Conservation (phyloP, 441 rosid species). For the Adansonia gregorii region DNA sequence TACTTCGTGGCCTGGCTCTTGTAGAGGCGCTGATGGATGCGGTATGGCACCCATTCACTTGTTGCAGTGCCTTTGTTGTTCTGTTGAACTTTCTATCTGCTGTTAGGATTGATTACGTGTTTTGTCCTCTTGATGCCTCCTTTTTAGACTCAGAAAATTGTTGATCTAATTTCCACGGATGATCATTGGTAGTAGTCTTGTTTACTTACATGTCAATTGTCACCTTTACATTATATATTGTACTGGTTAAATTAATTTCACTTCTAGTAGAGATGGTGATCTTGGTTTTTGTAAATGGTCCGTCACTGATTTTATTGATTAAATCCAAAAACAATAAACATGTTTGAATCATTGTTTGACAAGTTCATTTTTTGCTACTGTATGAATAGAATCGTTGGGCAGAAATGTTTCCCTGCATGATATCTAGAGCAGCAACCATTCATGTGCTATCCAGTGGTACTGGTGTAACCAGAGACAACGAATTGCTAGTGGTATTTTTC, state of each 20-base stretch:
- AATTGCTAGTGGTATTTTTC: conserved; percentile 73
- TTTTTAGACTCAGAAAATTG: not conserved
- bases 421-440: conserved; percentile 67
- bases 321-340: no score
- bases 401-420: conserved; percentile 83
- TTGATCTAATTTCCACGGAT: not conserved
- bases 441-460: conserved; percentile 73
- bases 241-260: not conserved
- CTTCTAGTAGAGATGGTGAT: not conserved
- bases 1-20: conserved; percentile 48
- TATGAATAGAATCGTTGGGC: conserved; percentile 70
- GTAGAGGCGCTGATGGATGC: conserved; percentile 60
- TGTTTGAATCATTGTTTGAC: not conserved
- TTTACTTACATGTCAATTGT: not conserved
- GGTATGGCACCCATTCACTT: conserved; percentile 39
- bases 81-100: not conserved
- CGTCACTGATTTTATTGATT: not conserved
- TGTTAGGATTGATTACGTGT: not conserved
- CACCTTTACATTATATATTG: not conserved
- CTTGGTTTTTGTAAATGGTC: not conserved
- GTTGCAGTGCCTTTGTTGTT: not conserved
- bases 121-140: not conserved
- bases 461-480: conserved; percentile 75
- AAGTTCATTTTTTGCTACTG: conserved; percentile 5
- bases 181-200: not conserved